phyloP scores from a whole-genome alignment of 495 filamentous ascomycete species.

The Alectoria sarmentosa region DNA sequence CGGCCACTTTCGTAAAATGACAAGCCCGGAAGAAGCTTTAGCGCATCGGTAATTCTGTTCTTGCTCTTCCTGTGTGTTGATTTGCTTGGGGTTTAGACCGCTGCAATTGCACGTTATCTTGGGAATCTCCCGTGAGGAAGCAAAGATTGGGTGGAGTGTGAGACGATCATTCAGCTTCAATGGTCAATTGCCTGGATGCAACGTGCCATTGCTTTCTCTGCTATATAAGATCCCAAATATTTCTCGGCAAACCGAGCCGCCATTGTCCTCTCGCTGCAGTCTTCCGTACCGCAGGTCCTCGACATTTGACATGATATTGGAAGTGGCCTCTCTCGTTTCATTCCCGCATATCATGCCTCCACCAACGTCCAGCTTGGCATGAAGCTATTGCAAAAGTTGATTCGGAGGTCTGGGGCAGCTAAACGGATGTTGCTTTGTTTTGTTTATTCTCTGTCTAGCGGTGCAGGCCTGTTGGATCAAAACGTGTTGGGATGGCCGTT shows the following conservation, averaged over 20 bases:
- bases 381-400: not conserved
- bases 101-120: not conserved
- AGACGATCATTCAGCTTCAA: not conserved
- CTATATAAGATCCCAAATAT: not conserved
- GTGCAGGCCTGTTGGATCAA: not conserved
- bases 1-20: not conserved
- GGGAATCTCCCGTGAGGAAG: not conserved
- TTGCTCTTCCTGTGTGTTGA: not conserved
- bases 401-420: not conserved
- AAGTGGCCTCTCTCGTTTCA: not conserved
- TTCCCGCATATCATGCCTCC: not conserved
- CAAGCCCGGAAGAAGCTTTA: not conserved
- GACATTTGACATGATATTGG: not conserved
- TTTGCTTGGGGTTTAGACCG: not conserved
- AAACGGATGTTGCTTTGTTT: not conserved
- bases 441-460: not conserved
- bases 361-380: not conserved
- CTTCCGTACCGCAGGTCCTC: not conserved
- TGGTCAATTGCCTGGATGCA: not conserved
- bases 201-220: not conserved
- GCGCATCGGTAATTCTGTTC: not conserved
- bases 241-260: not conserved
- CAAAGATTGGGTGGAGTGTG: not conserved
- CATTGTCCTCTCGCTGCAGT: not conserved
- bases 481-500: not conserved